phyloP scores from a whole-genome alignment of 345 rosid species.

The Syzygium oleosum region DNA sequence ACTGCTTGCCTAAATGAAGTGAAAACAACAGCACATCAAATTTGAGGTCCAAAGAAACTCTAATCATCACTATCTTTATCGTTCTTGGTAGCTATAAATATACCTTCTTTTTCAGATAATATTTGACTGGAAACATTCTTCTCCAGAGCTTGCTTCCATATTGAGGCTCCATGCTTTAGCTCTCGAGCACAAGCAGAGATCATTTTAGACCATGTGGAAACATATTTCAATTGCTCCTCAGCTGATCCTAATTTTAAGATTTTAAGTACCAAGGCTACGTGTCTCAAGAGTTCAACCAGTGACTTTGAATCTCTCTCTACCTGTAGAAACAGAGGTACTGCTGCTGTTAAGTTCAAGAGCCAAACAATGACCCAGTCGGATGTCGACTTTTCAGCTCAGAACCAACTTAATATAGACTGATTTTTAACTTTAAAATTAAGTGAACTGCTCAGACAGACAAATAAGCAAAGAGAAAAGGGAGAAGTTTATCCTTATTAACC shows the following conservation, averaged over 20 bases:
- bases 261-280: constrained; percentile 33
- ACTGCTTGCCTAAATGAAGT: constrained; percentile 44
- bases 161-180: constrained; percentile 62
- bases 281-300: constrained; percentile 53
- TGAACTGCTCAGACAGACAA: background rate
- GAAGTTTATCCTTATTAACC: background rate
- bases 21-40: background rate
- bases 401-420: background rate
- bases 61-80: background rate
- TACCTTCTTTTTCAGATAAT: constrained; percentile 56
- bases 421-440: background rate
- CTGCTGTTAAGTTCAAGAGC: background rate
- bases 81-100: background rate
- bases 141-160: constrained; percentile 59
- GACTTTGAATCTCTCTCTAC: constrained; percentile 49
- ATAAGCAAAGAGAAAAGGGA: background rate
- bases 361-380: background rate
- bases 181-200: constrained; percentile 57
- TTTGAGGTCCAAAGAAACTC: background rate
- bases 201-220: constrained; percentile 56
- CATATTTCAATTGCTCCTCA: constrained; percentile 44
- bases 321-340: constrained; percentile 23
- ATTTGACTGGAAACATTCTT: constrained; percentile 37
- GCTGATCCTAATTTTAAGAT: constrained; percentile 47
- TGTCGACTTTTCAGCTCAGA: background rate